phyloP scores from a whole-genome alignment of 768 basidiomycete genomes.

The Panaeolus papilionaceus region DNA sequence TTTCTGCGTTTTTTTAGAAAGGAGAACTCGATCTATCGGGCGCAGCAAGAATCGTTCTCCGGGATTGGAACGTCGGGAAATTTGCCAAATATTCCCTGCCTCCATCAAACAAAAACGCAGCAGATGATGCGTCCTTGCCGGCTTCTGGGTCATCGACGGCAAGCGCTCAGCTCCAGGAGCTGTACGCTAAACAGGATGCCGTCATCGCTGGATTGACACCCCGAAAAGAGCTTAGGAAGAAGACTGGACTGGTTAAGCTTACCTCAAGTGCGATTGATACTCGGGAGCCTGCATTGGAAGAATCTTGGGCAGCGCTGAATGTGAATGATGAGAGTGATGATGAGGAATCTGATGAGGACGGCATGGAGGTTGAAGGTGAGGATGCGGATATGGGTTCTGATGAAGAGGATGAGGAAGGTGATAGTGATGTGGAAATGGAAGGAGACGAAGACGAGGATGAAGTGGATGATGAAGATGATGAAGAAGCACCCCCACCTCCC shows the following conservation, averaged over 20 bases:
- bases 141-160: conserved; percentile 19
- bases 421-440: conserved; percentile 41
- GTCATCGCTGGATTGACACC: conserved; percentile 55
- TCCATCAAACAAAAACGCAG: conserved; percentile 30
- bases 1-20: conserved; percentile 47
- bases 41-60: conserved; percentile 80
- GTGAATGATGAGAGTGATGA: conserved; percentile 40
- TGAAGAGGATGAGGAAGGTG: conserved; percentile 29
- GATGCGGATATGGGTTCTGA: conserved; percentile 7
- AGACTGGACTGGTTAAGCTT: conserved; percentile 64
- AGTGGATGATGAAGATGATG: conserved; percentile 47
- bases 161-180: conserved; percentile 31
- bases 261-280: conserved; percentile 40
- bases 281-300: conserved; percentile 45
- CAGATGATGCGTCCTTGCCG: conserved; percentile 16
- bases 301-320: conserved; percentile 50
- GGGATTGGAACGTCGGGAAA: conserved; percentile 83
- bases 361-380: conserved; percentile 39
- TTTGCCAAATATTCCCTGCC: conserved; percentile 77
- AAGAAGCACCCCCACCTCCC: conserved; percentile 40
- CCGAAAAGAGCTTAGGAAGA: conserved; percentile 73
- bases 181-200: conserved; percentile 51
- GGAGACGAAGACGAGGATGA: conserved; percentile 46
- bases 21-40: conserved; percentile 75
- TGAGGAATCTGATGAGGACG: conserved; percentile 39